These are phyloP conservation scores for Candida railenensis DNA, from an alignment of 805 yeast species.

Conservation along the genomic window DNA sequence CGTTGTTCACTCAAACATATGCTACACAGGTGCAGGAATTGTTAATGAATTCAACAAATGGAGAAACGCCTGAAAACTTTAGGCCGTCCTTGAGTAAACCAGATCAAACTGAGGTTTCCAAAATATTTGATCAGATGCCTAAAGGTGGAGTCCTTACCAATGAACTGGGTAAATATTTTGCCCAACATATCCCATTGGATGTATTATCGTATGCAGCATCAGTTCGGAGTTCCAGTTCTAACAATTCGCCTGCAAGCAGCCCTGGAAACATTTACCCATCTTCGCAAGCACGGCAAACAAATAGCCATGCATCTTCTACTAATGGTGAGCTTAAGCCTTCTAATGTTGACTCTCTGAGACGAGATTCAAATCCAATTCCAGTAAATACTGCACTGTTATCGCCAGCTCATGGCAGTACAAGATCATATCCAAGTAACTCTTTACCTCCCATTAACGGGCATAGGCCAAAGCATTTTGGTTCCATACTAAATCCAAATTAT, in stretches of 20 bases:
- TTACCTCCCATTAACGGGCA: neutral
- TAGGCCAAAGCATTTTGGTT: neutral
- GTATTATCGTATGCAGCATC: constrained; percentile 42
- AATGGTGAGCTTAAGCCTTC: neutral
- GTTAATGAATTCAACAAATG: constrained; percentile 16
- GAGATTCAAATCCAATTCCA: neutral
- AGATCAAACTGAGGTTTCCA: constrained; percentile 20
- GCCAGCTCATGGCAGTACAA: neutral
- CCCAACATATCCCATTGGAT: constrained; percentile 34
- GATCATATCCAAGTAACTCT: neutral
- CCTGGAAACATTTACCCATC: neutral
- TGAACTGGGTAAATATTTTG: constrained; percentile 7
- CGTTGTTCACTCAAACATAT: constrained; percentile 61
- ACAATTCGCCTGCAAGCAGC: neutral
- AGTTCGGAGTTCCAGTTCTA: constrained; percentile 18
- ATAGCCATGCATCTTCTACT: neutral
- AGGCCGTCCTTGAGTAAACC: constrained; percentile 12
- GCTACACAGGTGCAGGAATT: constrained; percentile 49
- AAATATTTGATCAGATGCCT: constrained; percentile 10
- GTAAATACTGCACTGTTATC: neutral
- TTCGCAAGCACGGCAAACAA: neutral
- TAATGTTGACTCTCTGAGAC: no score
- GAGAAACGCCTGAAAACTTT: constrained; percentile 21
- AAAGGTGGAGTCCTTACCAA: constrained; percentile 8
- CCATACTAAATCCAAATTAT: neutral